A percentile compares a stretch with the other conserved stretches of the same genome.
Evolutionary conservation across 805 yeast genomes (phyloP).

Genomic region (Candida germanica): DNA sequence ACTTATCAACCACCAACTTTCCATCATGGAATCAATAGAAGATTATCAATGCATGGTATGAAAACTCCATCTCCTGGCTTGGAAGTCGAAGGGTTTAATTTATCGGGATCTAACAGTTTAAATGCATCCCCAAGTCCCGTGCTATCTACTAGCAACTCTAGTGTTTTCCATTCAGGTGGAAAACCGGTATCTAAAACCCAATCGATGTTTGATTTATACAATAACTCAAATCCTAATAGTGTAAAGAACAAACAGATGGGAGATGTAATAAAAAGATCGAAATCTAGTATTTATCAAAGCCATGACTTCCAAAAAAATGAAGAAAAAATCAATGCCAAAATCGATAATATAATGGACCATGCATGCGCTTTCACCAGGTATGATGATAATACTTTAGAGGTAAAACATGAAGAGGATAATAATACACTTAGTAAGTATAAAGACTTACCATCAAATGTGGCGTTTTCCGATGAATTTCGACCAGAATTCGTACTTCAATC

Average conservation of each 20-base stretch:
- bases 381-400: slow-evolving; percentile 9
- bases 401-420: neutral
- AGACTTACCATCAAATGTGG: slow-evolving; percentile 32
- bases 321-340: slow-evolving; percentile 21
- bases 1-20: neutral
- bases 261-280: slow-evolving; percentile 18
- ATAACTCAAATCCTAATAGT: slow-evolving; percentile 4
- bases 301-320: slow-evolving; percentile 15
- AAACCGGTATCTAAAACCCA: slow-evolving; percentile 27
- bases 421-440: slow-evolving; percentile 11
- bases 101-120: slow-evolving; percentile 15
- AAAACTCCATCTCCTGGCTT: slow-evolving; percentile 37
- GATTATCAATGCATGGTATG: slow-evolving; percentile 26
- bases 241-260: slow-evolving; percentile 6
- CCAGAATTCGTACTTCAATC: slow-evolving; percentile 55
- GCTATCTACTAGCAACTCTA: neutral
- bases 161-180: neutral
- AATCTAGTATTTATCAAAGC: slow-evolving; percentile 23
- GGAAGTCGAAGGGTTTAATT: slow-evolving; percentile 29
- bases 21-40: slow-evolving; percentile 8
- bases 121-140: slow-evolving; percentile 13
- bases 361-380: slow-evolving; percentile 1
- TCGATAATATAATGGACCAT: slow-evolving; percentile 22
- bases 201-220: slow-evolving; percentile 30
- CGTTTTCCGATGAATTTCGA: slow-evolving; percentile 48